These are phyloP conservation scores for Raphanus sativus DNA, from an alignment of 345 rosid species.

Conservation along the genomic window DNA sequence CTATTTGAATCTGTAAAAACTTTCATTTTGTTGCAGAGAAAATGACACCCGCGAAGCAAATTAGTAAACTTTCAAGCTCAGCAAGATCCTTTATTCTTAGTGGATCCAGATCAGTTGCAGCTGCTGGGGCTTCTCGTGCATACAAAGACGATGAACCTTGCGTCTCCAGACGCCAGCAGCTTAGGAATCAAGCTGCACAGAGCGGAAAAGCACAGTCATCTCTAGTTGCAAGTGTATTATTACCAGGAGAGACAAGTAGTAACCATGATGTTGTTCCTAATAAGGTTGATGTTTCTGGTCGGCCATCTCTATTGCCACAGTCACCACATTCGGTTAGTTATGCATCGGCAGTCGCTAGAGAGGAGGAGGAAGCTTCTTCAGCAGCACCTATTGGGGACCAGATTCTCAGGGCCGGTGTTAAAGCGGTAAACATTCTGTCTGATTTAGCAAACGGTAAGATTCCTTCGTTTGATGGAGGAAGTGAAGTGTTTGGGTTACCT, in stretches of 20 bases:
- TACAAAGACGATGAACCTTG: slow-evolving; percentile 79
- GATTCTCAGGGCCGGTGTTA: slow-evolving; percentile 69
- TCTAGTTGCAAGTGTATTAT: slow-evolving; percentile 31
- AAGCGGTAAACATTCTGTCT: slow-evolving; percentile 57
- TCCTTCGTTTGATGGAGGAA: slow-evolving; percentile 60
- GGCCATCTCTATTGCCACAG: slow-evolving; percentile 38
- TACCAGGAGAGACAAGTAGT: slow-evolving; percentile 41
- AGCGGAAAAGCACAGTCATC: slow-evolving; percentile 46
- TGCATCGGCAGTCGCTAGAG: slow-evolving; percentile 43
- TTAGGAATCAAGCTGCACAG: slow-evolving; percentile 41
- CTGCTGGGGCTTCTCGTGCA: slow-evolving; percentile 73
- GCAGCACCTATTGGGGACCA: slow-evolving; percentile 61
- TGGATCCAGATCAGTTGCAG: slow-evolving; percentile 60
- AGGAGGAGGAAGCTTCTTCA: slow-evolving; percentile 49
- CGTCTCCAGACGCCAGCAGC: slow-evolving; percentile 56
- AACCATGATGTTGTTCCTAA: slow-evolving; percentile 35
- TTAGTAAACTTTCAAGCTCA: slow-evolving; percentile 65
- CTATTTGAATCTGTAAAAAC: slow-evolving; percentile 18
- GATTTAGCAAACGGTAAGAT: slow-evolving; percentile 69
- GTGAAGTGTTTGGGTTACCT: slow-evolving; percentile 36
- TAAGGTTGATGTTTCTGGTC: slow-evolving; percentile 41
- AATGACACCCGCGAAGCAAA: slow-evolving; percentile 76
- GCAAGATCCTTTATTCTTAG: slow-evolving; percentile 65
- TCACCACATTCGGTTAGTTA: slow-evolving; percentile 52
- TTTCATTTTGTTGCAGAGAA: slow-evolving; percentile 32